Evolutionary conservation across 176 grass and related monocot genomes (phyloP).

Genomic region (Bolboschoenus planiculmis): DNA sequence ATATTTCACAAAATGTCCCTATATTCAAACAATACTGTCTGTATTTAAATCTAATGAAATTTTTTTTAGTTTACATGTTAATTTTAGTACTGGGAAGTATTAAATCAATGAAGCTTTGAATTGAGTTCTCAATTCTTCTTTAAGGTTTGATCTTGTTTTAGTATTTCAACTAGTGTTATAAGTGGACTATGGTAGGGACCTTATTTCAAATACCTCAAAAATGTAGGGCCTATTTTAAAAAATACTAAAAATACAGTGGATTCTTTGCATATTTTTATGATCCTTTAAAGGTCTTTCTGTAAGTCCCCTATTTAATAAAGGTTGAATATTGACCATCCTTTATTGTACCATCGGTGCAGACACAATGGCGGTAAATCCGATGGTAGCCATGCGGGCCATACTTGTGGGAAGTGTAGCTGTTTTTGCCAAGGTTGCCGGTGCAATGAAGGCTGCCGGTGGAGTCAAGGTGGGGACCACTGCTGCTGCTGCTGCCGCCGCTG

Average conservation of each 20-base stretch:
- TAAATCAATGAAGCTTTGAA: not conserved
- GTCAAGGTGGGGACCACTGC: constrained; percentile 68
- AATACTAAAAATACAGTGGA: not conserved
- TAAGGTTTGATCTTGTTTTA: not conserved
- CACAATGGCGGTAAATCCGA: constrained; percentile 63
- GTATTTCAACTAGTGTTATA: not conserved
- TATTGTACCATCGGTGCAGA: constrained; percentile 21
- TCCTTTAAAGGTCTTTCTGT: not conserved
- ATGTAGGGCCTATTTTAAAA: not conserved
- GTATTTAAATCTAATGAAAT: not conserved
- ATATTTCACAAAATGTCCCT: not conserved
- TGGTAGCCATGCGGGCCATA: constrained; percentile 75
- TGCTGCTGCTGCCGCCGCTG: constrained; percentile 60
- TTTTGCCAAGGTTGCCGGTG: constrained; percentile 68
- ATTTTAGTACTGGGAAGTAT: not conserved
- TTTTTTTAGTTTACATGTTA: not conserved
- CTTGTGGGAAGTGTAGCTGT: constrained; percentile 78
- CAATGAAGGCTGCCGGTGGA: constrained; percentile 71
- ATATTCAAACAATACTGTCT: not conserved
- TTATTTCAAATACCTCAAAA: not conserved
- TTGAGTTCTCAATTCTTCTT: not conserved
- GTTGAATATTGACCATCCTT: not conserved
- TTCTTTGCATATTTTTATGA: not conserved
- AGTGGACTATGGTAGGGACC: not conserved
- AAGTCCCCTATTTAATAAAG: not conserved